Percentiles rank a stretch among this genome's conserved stretches.
Evolutionary conservation across 768 basidiomycete species (phyloP).

Genomic region (Russula sp.): DNA sequence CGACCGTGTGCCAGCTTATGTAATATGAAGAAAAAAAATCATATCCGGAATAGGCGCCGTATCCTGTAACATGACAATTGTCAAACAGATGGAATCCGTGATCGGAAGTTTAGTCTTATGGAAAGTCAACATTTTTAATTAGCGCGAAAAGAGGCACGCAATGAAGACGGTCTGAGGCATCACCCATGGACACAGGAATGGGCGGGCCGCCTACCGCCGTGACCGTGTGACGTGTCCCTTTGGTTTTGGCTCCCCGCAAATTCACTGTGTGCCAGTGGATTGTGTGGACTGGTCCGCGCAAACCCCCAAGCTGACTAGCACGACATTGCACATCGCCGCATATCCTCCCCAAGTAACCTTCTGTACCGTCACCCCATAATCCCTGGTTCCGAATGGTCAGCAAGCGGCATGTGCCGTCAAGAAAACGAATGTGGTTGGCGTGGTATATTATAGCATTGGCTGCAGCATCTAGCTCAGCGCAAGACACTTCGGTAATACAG

Average conservation of each 20-base stretch:
- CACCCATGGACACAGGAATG: slow-evolving; percentile 29
- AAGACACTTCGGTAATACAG: slow-evolving; percentile 15
- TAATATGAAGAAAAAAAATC: too few species aligned
- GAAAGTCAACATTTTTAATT: too few species aligned
- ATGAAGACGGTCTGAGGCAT: too few species aligned
- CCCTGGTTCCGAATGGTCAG: slow-evolving; percentile 7
- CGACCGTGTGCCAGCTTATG: too few species aligned
- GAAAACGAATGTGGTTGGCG: slow-evolving; percentile 30
- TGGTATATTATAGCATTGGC: slow-evolving; percentile 30
- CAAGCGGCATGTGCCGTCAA: slow-evolving; percentile 13
- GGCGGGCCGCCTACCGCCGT: background rate
- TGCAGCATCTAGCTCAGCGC: slow-evolving; percentile 24
- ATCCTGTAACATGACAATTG: too few species aligned
- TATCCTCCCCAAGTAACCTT: background rate
- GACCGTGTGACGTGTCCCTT: slow-evolving; percentile 10
- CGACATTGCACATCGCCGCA: background rate
- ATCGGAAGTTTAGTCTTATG: too few species aligned
- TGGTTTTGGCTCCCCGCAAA: background rate
- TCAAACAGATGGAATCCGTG: too few species aligned
- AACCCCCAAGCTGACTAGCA: background rate
- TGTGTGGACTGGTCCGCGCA: background rate
- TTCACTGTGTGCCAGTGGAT: too few species aligned
- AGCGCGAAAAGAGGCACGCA: background rate
- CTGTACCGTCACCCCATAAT: background rate
- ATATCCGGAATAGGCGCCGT: too few species aligned